Conservation (phyloP, 495 filamentous ascomycete genomes). For the Astrothelium subdiscretum region DNA sequence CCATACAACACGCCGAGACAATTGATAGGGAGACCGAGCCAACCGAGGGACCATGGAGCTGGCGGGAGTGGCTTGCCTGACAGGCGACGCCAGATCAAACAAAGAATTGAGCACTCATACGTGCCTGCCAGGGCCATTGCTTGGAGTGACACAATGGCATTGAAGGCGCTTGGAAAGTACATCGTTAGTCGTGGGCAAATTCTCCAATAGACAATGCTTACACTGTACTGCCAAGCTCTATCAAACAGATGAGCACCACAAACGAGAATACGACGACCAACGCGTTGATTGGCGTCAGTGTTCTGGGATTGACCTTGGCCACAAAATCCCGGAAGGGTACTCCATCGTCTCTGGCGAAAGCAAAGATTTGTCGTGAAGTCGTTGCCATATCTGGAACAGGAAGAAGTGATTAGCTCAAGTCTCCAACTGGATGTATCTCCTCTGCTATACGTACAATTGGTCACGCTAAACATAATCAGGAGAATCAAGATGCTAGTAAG, state of each 20-base stretch:
- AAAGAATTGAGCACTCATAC: conserved; percentile 6
- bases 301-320: not conserved
- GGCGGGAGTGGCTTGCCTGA: conserved; percentile 7
- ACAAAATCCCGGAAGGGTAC: conserved; percentile 5
- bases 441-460: conserved; percentile 4
- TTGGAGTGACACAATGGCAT: conserved; percentile 10
- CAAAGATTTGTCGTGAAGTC: conserved; percentile 9
- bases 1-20: conserved; percentile 3
- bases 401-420: not conserved
- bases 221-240: conserved; percentile 10
- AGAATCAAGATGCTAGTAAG: conserved; percentile 9
- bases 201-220: not conserved
- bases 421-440: not conserved
- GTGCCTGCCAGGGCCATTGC: conserved; percentile 7
- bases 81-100: conserved; percentile 8
- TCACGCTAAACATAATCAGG: conserved; percentile 10
- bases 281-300: conserved; percentile 1
- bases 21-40: conserved; percentile 8
- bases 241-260: conserved; percentile 10
- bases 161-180: conserved; percentile 8
- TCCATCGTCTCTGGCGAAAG: conserved; percentile 11
- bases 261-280: conserved; percentile 2
- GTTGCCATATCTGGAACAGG: conserved; percentile 5
- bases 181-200: not conserved
- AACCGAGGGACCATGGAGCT: conserved; percentile 7